phyloP scores from a whole-genome alignment of 306 rosid species.

The Dicorynia guianensis region DNA sequence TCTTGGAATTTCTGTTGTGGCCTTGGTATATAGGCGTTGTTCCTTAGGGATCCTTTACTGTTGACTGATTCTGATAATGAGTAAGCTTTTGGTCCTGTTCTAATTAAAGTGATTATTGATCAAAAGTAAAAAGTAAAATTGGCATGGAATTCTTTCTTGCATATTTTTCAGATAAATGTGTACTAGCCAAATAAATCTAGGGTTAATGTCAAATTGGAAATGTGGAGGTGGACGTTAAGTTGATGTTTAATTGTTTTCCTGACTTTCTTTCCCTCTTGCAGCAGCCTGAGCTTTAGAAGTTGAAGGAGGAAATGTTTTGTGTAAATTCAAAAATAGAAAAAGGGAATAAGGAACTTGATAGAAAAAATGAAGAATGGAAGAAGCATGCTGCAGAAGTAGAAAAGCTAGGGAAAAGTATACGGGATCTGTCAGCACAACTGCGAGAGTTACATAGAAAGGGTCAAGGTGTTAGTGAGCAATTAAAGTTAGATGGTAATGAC shows the following conservation, averaged over 20 bases:
- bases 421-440: slow-evolving; percentile 72
- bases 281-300: slow-evolving; percentile 96
- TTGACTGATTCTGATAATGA: too few relatives aligned
- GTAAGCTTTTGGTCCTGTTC: too few relatives aligned
- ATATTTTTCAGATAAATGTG: too few relatives aligned
- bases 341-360: slow-evolving; percentile 76
- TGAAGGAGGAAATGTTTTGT: slow-evolving; percentile 94
- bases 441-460: slow-evolving; percentile 71
- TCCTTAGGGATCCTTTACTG: too few relatives aligned
- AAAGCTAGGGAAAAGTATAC: slow-evolving; percentile 66
- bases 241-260: slow-evolving; percentile 24
- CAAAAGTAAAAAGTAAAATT: too few relatives aligned
- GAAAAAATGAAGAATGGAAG: slow-evolving; percentile 65
- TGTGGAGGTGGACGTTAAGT: too few relatives aligned
- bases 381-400: slow-evolving; percentile 65
- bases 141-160: too few relatives aligned
- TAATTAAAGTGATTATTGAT: too few relatives aligned
- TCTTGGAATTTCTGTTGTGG: too few relatives aligned
- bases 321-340: slow-evolving; percentile 83
- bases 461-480: slow-evolving; percentile 63
- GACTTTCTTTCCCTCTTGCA: slow-evolving; percentile 50
- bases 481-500: slow-evolving; percentile 68
- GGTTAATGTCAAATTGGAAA: too few relatives aligned
- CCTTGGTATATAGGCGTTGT: too few relatives aligned
- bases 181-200: too few relatives aligned